Evolutionary conservation across 192 early-diverging fungal genomes (phyloP).

Genomic region (Neocallimastix lanati): DNA sequence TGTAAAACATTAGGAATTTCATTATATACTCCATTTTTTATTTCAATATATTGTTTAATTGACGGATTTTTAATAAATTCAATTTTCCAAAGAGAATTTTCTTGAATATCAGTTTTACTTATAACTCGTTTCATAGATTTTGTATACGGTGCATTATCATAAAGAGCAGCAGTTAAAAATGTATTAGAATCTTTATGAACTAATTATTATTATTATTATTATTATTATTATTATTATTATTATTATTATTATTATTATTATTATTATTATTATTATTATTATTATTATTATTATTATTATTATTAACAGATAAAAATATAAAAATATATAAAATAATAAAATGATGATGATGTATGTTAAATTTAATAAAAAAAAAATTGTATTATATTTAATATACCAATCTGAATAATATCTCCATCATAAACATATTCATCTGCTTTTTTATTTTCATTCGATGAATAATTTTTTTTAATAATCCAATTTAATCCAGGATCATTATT

Average conservation of each 20-base stretch:
- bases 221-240: no score
- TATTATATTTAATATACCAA: no score
- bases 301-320: no score
- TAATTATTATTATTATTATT: background rate
- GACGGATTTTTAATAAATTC: background rate
- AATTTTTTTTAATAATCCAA: background rate
- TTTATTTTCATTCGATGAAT: background rate
- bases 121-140: background rate
- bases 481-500: background rate
- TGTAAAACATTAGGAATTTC: background rate
- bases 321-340: no score
- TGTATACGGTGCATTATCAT: background rate
- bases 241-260: no score
- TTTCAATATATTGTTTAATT: background rate
- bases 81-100: background rate
- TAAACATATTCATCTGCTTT: background rate
- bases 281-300: no score
- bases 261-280: no score
- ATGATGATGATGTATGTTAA: no score
- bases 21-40: background rate
- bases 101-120: background rate
- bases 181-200: background rate
- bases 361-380: no score
- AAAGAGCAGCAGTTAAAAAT: background rate
- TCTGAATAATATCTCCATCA: background rate